Evolutionary conservation across 805 yeast species (phyloP), one percentile per base, ranked within the genome.

Genomic region (Jamesozyma hellenica): DNA sequence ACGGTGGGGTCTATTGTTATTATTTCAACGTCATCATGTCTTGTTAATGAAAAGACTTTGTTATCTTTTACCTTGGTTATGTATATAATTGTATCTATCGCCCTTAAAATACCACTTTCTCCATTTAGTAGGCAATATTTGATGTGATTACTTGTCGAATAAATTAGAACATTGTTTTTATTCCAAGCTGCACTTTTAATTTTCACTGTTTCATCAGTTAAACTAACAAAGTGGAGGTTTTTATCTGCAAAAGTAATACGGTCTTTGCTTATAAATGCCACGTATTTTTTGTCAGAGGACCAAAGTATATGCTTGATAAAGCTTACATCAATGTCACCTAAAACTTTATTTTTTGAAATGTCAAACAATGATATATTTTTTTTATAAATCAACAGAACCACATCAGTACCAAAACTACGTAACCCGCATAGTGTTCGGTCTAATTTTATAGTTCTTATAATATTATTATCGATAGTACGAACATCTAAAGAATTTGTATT

Each of bases 131-230:
- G 69, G 34, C 88, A 80, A 64, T 90, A 92, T 65, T 87, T 90
- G 65, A 92, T 81, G 62, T 92, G 98, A 66, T 88, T 88, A 61
- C 90, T 71, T 8, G 99, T 92, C 15, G 96, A 81, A 65, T 90
- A 92, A 49, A 92, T 71, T 60, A 92, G 72, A 25, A 92, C 95
- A 38, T 90, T 90, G 34, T 82, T 68, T 51, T 86, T 95, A 61
- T 92, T 96, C 96, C 96, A 92, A n/a, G 94, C 85, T 34, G 96
- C 96, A 65, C 94, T 79, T 68, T 92, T 92, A 55, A 92, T 86
- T 60, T 98, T 73, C 50, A 90, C 90, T 3, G 96, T 88, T 68
- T 92, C 98, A 60, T 86, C 96, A 75, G 86, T 72, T 2, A 94
- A 77, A 39, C 87, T 77, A 31, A 87, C 69, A 41, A 77, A 64